phyloP scores from a whole-genome alignment of 2,329 filamentous ascomycete genomes.

The Zasmidium angulare region DNA sequence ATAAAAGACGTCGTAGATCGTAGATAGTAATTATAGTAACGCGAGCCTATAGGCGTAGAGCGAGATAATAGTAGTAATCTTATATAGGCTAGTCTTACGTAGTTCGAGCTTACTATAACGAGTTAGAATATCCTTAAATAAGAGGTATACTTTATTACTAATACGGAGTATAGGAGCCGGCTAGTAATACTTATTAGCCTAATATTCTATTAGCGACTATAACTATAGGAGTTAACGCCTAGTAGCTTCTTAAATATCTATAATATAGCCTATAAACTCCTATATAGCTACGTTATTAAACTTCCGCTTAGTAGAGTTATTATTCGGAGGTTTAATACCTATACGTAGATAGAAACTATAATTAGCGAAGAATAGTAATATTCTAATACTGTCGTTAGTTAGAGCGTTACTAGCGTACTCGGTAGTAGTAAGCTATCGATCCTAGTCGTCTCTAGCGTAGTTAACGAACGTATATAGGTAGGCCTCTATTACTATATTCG shows the following conservation, averaged over 20 bases:
- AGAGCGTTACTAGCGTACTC: neutral
- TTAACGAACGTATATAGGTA: neutral
- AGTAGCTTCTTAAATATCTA: neutral
- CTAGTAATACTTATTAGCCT: neutral
- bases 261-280: neutral
- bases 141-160: neutral
- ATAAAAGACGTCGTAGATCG: too few relatives aligned
- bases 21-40: too few relatives aligned
- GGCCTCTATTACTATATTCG: neutral
- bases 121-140: neutral
- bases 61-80: neutral
- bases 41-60: neutral
- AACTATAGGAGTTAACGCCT: neutral
- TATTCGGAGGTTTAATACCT: neutral
- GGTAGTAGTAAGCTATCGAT: neutral
- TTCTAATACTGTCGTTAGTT: neutral
- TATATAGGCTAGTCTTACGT: neutral
- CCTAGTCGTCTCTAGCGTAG: neutral
- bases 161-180: neutral
- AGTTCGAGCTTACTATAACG: neutral
- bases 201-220: neutral
- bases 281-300: neutral
- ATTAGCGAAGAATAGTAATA: neutral
- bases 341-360: neutral
- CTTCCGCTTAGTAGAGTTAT: neutral